Evolutionary conservation across 768 basidiomycete species (phyloP).

Genomic region (Boletus huronensis): DNA sequence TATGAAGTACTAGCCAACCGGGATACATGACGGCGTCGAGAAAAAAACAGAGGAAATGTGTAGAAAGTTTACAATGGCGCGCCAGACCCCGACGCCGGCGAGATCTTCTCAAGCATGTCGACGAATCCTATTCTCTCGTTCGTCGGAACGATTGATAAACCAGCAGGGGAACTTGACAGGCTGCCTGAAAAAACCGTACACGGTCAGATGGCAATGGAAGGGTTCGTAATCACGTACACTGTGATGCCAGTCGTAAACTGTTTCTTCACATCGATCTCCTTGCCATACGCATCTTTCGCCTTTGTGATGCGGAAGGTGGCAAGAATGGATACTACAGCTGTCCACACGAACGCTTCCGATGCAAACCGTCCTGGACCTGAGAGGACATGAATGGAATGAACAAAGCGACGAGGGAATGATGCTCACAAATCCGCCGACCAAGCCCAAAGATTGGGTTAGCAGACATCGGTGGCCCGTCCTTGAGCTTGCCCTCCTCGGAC

Average conservation of each 20-base stretch:
- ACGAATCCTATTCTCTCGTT: slow-evolving; percentile 4
- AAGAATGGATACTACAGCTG: slow-evolving; percentile 21
- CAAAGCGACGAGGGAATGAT: no score
- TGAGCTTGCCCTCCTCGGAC: slow-evolving; percentile 11
- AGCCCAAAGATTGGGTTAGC: slow-evolving; percentile 25
- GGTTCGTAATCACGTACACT: slow-evolving; percentile 6
- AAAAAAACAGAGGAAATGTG: not conserved
- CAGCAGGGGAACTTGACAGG: slow-evolving; percentile 23
- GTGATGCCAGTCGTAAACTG: slow-evolving; percentile 24
- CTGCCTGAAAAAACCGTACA: slow-evolving; percentile 3
- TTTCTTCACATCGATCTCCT: slow-evolving; percentile 20
- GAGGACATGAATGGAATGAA: not conserved
- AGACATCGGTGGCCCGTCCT: slow-evolving; percentile 2
- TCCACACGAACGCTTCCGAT: slow-evolving; percentile 23
- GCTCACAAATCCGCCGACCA: slow-evolving; percentile 25
- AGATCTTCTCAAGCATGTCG: not conserved
- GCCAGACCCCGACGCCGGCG: no score
- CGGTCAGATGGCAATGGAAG: not conserved
- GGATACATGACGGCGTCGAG: not conserved
- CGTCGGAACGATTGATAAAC: slow-evolving; percentile 19
- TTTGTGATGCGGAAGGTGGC: slow-evolving; percentile 20
- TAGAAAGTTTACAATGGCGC: not conserved
- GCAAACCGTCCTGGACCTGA: slow-evolving; percentile 23
- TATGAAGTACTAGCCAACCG: not conserved
- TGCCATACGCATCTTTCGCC: slow-evolving; percentile 20